Percentiles rank a stretch among this genome's conserved stretches.
Conservation (phyloP, 306 rosid genomes). For the Fagus sylvatica region DNA sequence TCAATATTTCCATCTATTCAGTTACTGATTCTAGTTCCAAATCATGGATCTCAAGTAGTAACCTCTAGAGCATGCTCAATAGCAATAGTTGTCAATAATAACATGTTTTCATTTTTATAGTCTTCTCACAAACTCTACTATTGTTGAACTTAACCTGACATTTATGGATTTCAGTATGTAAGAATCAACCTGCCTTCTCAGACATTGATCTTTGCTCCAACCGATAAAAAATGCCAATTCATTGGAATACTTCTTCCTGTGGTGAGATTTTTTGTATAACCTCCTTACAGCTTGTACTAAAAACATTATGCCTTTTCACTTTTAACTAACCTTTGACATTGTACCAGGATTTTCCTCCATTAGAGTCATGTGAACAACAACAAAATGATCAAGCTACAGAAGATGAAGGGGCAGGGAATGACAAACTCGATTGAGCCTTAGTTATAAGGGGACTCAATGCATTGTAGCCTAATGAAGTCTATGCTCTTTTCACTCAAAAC, state of each 20-base stretch:
- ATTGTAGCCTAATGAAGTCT: not conserved
- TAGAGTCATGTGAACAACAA: not conserved
- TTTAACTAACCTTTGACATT: not conserved
- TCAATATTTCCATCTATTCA: not conserved
- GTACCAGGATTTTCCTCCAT: not conserved
- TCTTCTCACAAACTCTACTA: not conserved
- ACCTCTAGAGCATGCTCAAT: not conserved
- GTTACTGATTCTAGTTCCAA: not conserved
- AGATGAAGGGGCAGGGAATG: not conserved
- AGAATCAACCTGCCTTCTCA: constrained; percentile 16
- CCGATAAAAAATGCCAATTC: not conserved
- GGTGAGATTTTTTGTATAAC: constrained; percentile 6
- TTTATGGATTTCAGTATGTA: constrained; percentile 24
- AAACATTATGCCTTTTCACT: not conserved
- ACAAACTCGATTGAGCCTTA: not conserved
- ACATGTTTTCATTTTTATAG: not conserved
- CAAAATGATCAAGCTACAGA: not conserved
- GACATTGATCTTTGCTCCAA: constrained; percentile 12
- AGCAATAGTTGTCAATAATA: not conserved
- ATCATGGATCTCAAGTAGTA: not conserved
- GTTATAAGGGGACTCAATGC: not conserved
- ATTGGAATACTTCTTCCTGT: constrained; percentile 20
- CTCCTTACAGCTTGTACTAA: not conserved
- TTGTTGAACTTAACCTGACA: not conserved
- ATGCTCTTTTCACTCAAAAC: not conserved